phyloP scores from a whole-genome alignment of 2,329 filamentous ascomycete species.

The Oidium heveae region DNA sequence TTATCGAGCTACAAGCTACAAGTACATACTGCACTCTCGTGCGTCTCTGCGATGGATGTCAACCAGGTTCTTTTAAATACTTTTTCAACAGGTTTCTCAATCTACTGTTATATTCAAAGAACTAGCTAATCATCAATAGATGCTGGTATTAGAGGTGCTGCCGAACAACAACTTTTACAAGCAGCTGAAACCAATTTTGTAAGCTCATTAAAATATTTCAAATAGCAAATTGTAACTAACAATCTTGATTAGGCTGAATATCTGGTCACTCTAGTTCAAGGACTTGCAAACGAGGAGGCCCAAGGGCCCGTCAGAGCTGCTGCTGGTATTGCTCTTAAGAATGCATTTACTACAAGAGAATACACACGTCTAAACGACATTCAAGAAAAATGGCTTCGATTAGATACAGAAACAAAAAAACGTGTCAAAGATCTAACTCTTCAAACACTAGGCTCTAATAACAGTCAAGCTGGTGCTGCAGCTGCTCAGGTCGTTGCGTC shows the following conservation, averaged over 20 bases:
- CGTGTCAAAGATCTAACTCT: conserved; percentile 79
- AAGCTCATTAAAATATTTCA: conserved; percentile 17
- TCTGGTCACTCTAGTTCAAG: conserved; percentile 72
- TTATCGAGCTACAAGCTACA: no score
- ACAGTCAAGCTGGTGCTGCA: conserved; percentile 63
- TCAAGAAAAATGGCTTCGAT: conserved; percentile 78
- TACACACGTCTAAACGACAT: conserved; percentile 65
- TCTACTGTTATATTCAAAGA: background rate
- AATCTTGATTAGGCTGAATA: conserved; percentile 47
- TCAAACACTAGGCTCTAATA: conserved; percentile 57
- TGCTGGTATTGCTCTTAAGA: conserved; percentile 90
- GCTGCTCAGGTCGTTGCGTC: conserved; percentile 88
- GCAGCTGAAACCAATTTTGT: conserved; percentile 93
- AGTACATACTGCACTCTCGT: conserved; percentile 1
- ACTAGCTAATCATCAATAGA: conserved; percentile 30
- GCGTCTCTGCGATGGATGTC: conserved; percentile 56
- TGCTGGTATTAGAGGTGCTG: conserved; percentile 65
- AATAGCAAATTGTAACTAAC: conserved; percentile 5
- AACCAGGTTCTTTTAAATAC: conserved; percentile 95
- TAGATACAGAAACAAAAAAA: conserved; percentile 58
- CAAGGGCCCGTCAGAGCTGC: conserved; percentile 71
- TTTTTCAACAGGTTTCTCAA: conserved; percentile 60
- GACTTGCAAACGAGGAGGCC: conserved; percentile 75
- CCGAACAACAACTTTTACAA: conserved; percentile 81
- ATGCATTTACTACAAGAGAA: conserved; percentile 90